Percentiles rank a stretch among this genome's conserved stretches.
Evolutionary conservation across 768 basidiomycete species (phyloP).

Genomic region (Dacryopinax primogenitus): DNA sequence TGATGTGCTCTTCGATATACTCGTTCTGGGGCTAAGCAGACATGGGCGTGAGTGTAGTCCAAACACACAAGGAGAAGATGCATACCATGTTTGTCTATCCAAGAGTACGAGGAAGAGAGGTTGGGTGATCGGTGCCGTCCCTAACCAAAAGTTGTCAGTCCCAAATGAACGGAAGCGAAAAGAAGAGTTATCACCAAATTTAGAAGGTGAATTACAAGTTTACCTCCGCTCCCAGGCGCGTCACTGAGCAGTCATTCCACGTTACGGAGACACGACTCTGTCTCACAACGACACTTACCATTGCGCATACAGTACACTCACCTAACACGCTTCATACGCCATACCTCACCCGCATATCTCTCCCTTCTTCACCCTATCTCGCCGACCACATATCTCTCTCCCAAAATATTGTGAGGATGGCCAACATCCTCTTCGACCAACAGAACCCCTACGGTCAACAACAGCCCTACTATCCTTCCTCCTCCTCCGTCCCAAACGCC

Average conservation of each 20-base stretch:
- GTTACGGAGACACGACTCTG: no score
- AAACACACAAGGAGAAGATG: not conserved
- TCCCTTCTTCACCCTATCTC: no score
- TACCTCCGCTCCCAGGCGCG: not conserved
- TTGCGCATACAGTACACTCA: no score
- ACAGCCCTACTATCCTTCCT: conserved; percentile 9
- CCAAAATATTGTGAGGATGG: conserved; percentile 5
- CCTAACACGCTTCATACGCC: no score
- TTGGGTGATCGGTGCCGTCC: not conserved
- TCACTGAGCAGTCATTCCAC: not conserved
- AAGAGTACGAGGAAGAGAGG: not conserved
- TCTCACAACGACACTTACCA: no score
- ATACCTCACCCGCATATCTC: no score
- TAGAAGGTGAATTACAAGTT: not conserved
- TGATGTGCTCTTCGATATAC: conserved; percentile 98
- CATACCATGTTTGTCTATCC: not conserved
- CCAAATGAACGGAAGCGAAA: not conserved
- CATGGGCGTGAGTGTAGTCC: not conserved
- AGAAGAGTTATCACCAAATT: not conserved
- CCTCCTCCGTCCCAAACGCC: conserved; percentile 9
- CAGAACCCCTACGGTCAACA: conserved; percentile 9
- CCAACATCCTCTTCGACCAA: conserved; percentile 15
- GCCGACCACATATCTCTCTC: no score
- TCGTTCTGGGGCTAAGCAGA: conserved; percentile 55
- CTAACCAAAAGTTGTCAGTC: not conserved